Percentiles rank a stretch among this genome's conserved stretches.
Conservation (phyloP, 1,284 basidiomycete genomes). For the Salmacisia buchloeana region DNA sequence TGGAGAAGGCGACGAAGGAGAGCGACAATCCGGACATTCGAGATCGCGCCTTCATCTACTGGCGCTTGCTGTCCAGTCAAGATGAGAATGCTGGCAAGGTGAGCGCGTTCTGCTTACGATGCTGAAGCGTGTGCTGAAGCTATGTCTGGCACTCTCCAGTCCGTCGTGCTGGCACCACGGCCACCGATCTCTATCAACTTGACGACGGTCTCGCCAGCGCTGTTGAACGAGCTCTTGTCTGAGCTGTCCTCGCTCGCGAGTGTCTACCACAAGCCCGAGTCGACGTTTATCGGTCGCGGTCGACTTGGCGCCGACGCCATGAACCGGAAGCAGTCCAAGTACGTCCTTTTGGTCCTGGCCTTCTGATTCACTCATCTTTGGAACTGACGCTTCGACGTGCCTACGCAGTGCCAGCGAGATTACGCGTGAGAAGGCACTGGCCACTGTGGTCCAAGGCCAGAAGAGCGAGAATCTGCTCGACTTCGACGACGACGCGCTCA, state of each 20-base stretch:
- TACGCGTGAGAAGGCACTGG: conserved; percentile 42
- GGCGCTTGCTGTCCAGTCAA: conserved; percentile 77
- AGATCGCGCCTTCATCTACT: conserved; percentile 93
- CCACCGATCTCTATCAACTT: conserved; percentile 89
- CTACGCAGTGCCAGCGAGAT: conserved; percentile 29
- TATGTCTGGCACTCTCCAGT: conserved; percentile 54
- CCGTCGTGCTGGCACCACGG: conserved; percentile 80
- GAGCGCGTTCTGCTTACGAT: conserved; percentile 18
- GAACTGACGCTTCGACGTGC: neutral
- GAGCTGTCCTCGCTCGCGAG: conserved; percentile 68
- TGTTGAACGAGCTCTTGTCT: conserved; percentile 82
- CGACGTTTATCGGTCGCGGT: conserved; percentile 53
- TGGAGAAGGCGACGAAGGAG: conserved; percentile 91
- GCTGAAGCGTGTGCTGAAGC: neutral
- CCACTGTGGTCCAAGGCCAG: conserved; percentile 54
- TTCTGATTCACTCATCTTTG: neutral
- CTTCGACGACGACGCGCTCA: conserved; percentile 39
- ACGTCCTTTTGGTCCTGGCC: neutral
- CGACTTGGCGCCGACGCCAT: conserved; percentile 40
- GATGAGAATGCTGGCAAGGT: conserved; percentile 92
- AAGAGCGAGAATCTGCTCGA: conserved; percentile 47
- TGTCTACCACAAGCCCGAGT: conserved; percentile 89
- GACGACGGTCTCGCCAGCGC: conserved; percentile 78
- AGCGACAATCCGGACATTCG: conserved; percentile 96
- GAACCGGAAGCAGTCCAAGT: conserved; percentile 6